phyloP scores from a whole-genome alignment of 352 stramenopile genomes.

The Pythium myriotylum region DNA sequence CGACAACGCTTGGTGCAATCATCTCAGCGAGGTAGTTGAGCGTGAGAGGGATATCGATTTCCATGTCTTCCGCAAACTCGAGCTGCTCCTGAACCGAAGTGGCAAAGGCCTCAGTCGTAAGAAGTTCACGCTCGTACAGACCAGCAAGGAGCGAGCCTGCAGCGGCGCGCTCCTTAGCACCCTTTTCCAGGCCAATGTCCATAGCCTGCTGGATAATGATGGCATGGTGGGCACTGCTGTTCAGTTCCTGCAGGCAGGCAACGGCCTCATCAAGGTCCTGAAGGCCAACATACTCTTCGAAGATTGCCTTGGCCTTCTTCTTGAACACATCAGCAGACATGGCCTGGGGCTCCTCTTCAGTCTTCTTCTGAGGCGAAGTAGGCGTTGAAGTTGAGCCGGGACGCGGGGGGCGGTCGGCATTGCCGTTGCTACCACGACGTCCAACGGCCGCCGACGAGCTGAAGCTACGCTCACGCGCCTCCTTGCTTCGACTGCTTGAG shows the following conservation, averaged over 20 bases:
- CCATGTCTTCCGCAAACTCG: slow-evolving; percentile 78
- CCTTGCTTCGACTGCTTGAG: slow-evolving; percentile 29
- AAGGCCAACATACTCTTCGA: slow-evolving; percentile 85
- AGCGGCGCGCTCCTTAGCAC: slow-evolving; percentile 59
- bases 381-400: slow-evolving; percentile 32
- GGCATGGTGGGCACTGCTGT: slow-evolving; percentile 48
- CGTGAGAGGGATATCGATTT: slow-evolving; percentile 81
- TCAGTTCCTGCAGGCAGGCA: slow-evolving; percentile 54
- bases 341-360: slow-evolving; percentile 18
- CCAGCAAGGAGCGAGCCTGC: slow-evolving; percentile 56
- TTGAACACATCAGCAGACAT: slow-evolving; percentile 62
- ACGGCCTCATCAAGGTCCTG: slow-evolving; percentile 85
- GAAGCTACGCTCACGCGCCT: slow-evolving; percentile 50
- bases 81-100: slow-evolving; percentile 57
- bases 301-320: slow-evolving; percentile 86
- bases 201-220: slow-evolving; percentile 54
- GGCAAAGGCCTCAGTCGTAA: slow-evolving; percentile 44
- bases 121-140: slow-evolving; percentile 50
- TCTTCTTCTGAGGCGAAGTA: slow-evolving; percentile 34
- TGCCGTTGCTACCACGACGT: slow-evolving; percentile 18
- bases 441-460: slow-evolving; percentile 46
- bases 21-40: slow-evolving; percentile 73
- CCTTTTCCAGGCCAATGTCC: slow-evolving; percentile 76
- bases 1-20: slow-evolving; percentile 59
- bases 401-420: slow-evolving; percentile 17